These are phyloP conservation scores for Echites panduratus DNA, from an alignment of 257 asterid genomes.

Conservation along the genomic window DNA sequence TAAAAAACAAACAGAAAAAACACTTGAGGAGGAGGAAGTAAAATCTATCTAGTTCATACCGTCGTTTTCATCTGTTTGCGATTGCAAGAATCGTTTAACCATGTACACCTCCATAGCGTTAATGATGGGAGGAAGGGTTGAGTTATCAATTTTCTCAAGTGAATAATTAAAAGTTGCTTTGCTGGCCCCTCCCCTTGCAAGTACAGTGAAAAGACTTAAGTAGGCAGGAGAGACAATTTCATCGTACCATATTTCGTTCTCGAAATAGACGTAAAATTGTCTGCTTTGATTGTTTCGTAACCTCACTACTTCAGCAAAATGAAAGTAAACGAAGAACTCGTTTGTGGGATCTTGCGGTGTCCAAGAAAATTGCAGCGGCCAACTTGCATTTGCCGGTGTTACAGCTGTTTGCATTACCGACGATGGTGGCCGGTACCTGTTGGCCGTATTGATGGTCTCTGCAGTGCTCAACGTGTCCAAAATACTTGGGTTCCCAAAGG, in stretches of 20 bases:
- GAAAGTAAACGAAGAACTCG: constrained; percentile 16
- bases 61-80: constrained; percentile 29
- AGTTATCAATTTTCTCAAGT: not conserved
- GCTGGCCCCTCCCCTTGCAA: not conserved
- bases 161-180: not conserved
- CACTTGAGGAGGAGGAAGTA: not conserved
- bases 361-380: not conserved
- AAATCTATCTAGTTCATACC: constrained; percentile 20
- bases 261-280: constrained; percentile 10
- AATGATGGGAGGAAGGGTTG: constrained; percentile 24
- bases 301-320: constrained; percentile 26
- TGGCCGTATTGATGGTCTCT: not conserved
- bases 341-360: constrained; percentile 3
- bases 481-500: not conserved
- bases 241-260: not conserved
- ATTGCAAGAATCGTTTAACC: constrained; percentile 17
- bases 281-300: constrained; percentile 17
- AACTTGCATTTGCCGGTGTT: not conserved
- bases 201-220: not conserved
- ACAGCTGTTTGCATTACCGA: constrained; percentile 24
- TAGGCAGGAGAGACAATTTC: not conserved
- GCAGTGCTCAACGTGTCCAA: not conserved
- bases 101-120: constrained; percentile 31
- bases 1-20: too few relatives aligned
- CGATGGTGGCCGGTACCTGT: constrained; percentile 1